Evolutionary conservation across 768 basidiomycete genomes (phyloP), one percentile per base, ranked within the genome.

Genomic region (Trametes villosa): DNA sequence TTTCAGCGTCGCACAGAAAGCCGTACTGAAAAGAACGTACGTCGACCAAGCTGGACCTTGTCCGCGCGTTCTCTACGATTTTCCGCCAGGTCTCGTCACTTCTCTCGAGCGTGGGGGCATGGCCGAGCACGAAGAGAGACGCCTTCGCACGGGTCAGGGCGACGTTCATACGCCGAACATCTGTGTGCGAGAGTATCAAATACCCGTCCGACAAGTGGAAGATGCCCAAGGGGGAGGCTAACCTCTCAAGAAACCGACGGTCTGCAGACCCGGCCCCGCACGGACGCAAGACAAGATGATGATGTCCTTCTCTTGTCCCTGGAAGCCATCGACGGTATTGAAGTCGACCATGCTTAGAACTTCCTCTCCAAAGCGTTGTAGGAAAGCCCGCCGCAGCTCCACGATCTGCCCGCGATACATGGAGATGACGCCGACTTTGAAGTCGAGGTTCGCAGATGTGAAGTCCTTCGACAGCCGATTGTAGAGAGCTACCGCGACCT

Each of bases 241-340:
- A 88, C 92, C 94, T 65, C 86, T 83, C 67, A 98, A 82, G 79
- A 98, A 98, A 59, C 97, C 97, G 55, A 98, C 85, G 0, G 79
- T 84, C 58, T 83, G 81, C 20, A 94, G 73, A n/a, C 90, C 88
- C 18, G 92, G 87, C 6, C 97, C 95, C 11, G 94, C 91, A 63
- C 97, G 86, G 20, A 98, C 97, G 71, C 95, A 97, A 3, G 97
- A 98, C 20, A 99, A 81, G 65, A 99, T 98, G 75, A 99, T 96
- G 53, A 99, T 85, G 67, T 96, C 94, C 72, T 99, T 99, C 74
- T 99, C 97, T 77, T 99, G 97, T 48, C 97, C 97, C 74, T 99
- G 97, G 70, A 98, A 98, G 11, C 96, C 97, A 74, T 99, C 96
- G 38, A 99, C 96, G 0, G 97, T 98, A 71, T 97, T 91, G 78